Evolutionary conservation across 2,329 filamentous ascomycete species (phyloP), one percentile per base, ranked within the genome.

Genomic region (Cadophora malorum): DNA sequence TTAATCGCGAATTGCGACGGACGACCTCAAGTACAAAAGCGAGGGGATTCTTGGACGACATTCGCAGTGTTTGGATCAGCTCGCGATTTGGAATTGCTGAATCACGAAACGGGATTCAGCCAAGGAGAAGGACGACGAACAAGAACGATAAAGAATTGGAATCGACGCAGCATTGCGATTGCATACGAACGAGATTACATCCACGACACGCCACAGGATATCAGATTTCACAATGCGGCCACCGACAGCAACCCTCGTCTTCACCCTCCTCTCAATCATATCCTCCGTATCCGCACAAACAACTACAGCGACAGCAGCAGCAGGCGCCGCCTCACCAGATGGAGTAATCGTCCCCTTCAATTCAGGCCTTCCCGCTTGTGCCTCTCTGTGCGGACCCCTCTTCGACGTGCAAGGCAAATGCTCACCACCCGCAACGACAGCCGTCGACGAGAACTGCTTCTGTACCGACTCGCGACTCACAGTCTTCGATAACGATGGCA

Each of bases 331-430:
- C 16, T 60, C 56, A 28, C 23, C 69, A 56, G 72, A 78, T 41
- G 76, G 76, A 9, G 10, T 63, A 6, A 82, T 90, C 70, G 81
- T 88, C 52, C 87, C 87, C 60, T 86, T 89, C 73, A 72, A 75
- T 58, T 80, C 84, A 59, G 79, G 83, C 52, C 85, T 93, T 60
- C 91, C 91, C 4, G 76, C 83, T 31, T 93, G 91, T 75, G 90
- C 87, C 10, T 77, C 81, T 25, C 70, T 76, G 58, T 93, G 91
- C 75, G 83, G 84, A 53, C 77, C 81, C 33, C 86, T 93, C 55
- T 88, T 85, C 76, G 86, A 92, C 78, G 92, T 91, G 67, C 91
- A 94, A 76, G 85, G 85, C 56, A 87, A 83, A 69, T 96, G 93
- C 79, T 84, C 90, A 0, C 90, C 90, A 3, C 86, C 85, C 4